Evolutionary conservation across 371 early-diverging fungal genomes (phyloP).

Genomic region (Entomophthora muscae): DNA sequence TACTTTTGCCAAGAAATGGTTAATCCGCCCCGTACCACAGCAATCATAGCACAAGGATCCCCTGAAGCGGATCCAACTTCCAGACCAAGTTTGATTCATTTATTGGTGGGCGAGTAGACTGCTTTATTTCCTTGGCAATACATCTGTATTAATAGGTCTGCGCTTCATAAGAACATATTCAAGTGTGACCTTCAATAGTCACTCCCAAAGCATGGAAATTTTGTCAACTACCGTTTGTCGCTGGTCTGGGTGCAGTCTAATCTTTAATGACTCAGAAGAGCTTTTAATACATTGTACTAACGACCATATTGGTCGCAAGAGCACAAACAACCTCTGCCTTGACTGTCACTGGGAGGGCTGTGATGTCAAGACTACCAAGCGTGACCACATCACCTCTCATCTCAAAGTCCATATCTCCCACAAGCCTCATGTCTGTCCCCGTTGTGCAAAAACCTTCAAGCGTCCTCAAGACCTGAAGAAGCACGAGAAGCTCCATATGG

Average conservation of each 20-base stretch:
- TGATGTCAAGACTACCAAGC: slow-evolving; percentile 46
- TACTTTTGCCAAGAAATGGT: too few relatives aligned
- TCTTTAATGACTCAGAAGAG: slow-evolving; percentile 38
- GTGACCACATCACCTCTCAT: slow-evolving; percentile 91
- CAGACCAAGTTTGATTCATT: too few relatives aligned
- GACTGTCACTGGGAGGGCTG: slow-evolving; percentile 79
- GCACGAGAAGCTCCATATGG: slow-evolving; percentile 70
- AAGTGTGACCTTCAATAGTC: too few relatives aligned
- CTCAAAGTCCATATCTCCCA: slow-evolving; percentile 80
- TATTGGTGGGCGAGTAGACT: too few relatives aligned
- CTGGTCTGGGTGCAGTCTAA: background rate
- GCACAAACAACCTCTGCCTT: slow-evolving; percentile 69
- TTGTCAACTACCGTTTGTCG: too few relatives aligned
- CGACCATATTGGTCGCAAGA: slow-evolving; percentile 83
- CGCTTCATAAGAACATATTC: too few relatives aligned
- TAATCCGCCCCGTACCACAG: too few relatives aligned
- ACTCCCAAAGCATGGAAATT: too few relatives aligned
- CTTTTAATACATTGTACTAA: slow-evolving; percentile 69
- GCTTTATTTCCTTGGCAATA: too few relatives aligned
- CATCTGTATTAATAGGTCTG: too few relatives aligned
- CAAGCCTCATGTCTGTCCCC: slow-evolving; percentile 63
- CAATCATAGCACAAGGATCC: too few relatives aligned
- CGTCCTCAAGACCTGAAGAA: slow-evolving; percentile 88
- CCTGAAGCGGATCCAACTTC: too few relatives aligned
- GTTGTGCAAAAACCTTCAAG: slow-evolving; percentile 75